Evolutionary conservation across 106 monocot species (phyloP), one percentile per base, ranked within the genome.

Genomic region (Allium sativum): DNA sequence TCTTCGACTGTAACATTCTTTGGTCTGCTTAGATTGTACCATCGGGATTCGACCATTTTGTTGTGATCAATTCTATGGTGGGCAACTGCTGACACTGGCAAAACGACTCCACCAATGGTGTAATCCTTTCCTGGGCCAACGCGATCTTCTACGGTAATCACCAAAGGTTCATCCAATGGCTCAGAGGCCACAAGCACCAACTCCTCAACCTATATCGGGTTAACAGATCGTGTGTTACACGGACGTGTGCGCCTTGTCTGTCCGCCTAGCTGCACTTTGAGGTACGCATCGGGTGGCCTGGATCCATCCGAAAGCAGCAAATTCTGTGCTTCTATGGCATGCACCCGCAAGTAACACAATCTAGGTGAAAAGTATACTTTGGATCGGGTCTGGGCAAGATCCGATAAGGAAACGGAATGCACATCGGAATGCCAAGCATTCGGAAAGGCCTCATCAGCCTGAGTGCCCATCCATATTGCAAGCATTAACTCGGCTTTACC

Each of bases 361-460:
- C 77, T 89, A 9, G 93, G 93, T 2, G 93, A 93, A 72, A 89
- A 93, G 75, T 89, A 93, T 43, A 93, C 93, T 68, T 93, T 89
- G 50, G 89, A 78, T 18, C 85, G 76, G 10, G 93, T 93, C 21
- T 77, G 55, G 5, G 48, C 60, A 9, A 89, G 71, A 16, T 66
- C 78, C 7, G 72, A 75, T 1, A 62, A 14, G 1, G 64, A 55
- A 46, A 79, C 62, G 22, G 58, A 55, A 66, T 85, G 84, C 7
- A 85, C 84, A 40, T 85, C 84, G 21, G 88, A 85, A 52, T 84
- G 93, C 93, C 84, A 85, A 0, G 88, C 81, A 0, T 85, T 80
- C 1, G 88, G 82, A 68, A 93, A 93, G 42, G 85, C 68, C 72
- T 93, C 93, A 61, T 93, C 93, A 20, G 93, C 93, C 67, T 93